phyloP scores from a whole-genome alignment of 768 basidiomycete genomes.

The Infundibulicybe gibba region DNA sequence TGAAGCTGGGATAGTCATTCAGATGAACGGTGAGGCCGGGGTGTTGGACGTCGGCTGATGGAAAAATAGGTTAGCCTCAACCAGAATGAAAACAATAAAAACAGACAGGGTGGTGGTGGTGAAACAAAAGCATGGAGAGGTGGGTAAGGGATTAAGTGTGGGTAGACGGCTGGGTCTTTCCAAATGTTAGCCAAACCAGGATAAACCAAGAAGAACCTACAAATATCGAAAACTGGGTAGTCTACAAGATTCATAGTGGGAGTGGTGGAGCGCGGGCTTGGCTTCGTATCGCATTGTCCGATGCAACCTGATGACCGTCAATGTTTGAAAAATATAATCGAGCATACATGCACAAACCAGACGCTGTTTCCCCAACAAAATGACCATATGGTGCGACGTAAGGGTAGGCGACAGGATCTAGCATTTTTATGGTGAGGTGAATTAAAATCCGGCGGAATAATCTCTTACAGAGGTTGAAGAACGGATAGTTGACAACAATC shows the following conservation, averaged over 20 bases:
- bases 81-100: too few relatives aligned
- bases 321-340: too few relatives aligned
- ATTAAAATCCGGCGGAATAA: background rate
- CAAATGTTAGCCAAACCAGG: background rate
- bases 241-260: background rate
- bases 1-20: conserved; percentile 5
- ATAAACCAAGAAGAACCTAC: conserved; percentile 2
- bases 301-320: too few relatives aligned
- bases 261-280: too few relatives aligned
- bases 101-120: too few relatives aligned
- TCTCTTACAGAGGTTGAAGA: conserved; percentile 24
- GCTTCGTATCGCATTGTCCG: too few relatives aligned
- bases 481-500: conserved; percentile 4
- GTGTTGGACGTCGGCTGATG: too few relatives aligned
- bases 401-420: conserved; percentile 29
- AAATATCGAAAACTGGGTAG: conserved; percentile 14
- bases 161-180: conserved; percentile 13
- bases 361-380: too few relatives aligned
- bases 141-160: conserved; percentile 3
- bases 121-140: too few relatives aligned
- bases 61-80: too few relatives aligned
- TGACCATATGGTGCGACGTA: background rate
- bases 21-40: background rate
- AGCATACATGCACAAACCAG: too few relatives aligned
- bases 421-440: background rate